These are phyloP conservation scores for Phoenix dactylifera DNA, from an alignment of 176 grass and related monocot species.

Conservation along the genomic window DNA sequence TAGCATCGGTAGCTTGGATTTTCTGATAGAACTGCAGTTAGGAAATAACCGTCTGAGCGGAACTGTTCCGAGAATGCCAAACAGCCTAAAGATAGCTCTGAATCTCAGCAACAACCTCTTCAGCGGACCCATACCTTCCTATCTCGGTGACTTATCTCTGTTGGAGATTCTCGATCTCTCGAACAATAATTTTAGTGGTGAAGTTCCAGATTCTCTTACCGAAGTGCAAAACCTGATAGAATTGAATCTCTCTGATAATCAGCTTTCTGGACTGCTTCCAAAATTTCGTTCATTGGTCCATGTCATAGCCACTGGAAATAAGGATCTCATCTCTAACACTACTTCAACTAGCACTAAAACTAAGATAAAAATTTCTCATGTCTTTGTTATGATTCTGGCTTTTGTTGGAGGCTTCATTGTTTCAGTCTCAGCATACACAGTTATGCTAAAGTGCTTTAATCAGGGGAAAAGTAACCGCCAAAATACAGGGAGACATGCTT, in stretches of 20 bases:
- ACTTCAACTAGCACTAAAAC: too few relatives aligned
- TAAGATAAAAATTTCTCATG: too few relatives aligned
- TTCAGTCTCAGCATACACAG: too few relatives aligned
- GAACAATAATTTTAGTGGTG: slow-evolving; percentile 48
- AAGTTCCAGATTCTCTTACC: slow-evolving; percentile 19
- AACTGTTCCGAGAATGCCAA: slow-evolving; percentile 39
- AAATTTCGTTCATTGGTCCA: not conserved
- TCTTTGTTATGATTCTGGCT: too few relatives aligned
- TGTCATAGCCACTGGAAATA: slow-evolving; percentile 29
- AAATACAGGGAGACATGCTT: too few relatives aligned
- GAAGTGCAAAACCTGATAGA: not conserved
- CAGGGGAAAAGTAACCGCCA: too few relatives aligned
- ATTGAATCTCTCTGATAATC: slow-evolving; percentile 49
- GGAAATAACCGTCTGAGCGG: slow-evolving; percentile 46
- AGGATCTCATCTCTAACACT: not conserved
- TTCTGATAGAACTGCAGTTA: slow-evolving; percentile 46
- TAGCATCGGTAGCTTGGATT: not conserved
- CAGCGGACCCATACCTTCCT: slow-evolving; percentile 34
- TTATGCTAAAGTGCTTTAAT: too few relatives aligned
- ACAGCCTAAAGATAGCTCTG: slow-evolving; percentile 16
- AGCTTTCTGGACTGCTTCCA: slow-evolving; percentile 42
- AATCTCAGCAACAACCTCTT: slow-evolving; percentile 62
- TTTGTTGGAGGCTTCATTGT: too few relatives aligned
- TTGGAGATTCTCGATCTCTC: slow-evolving; percentile 85
- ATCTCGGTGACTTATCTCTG: not conserved